Percentiles rank a stretch among this genome's conserved stretches.
Evolutionary conservation across 2,329 filamentous ascomycete species (phyloP).

Genomic region (Achaetomium macrosporum): DNA sequence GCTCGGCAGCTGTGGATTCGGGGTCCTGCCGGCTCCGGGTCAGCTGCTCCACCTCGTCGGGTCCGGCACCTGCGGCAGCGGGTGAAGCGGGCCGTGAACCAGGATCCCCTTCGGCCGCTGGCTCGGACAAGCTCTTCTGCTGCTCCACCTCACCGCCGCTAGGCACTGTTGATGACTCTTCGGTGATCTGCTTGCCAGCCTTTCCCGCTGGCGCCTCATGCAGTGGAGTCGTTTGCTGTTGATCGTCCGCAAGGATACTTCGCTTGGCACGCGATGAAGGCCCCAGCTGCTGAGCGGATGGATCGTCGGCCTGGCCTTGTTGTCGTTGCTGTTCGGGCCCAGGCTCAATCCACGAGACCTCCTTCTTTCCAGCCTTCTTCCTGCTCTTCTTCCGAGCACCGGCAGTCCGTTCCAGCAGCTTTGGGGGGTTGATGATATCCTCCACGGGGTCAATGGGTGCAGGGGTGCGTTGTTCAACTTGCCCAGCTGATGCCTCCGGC

Average conservation of each 20-base stretch:
- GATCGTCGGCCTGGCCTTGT: constrained; percentile 1
- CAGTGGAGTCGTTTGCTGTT: neutral
- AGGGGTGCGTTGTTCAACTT: neutral
- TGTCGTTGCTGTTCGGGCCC: constrained; percentile 9
- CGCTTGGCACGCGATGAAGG: neutral
- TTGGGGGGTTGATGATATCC: neutral
- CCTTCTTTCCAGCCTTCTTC: constrained; percentile 28
- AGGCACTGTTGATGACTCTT: constrained; percentile 2
- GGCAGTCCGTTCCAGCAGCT: neutral
- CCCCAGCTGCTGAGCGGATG: neutral
- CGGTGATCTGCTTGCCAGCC: neutral
- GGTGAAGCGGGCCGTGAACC: neutral
- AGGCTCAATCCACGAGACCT: constrained; percentile 21
- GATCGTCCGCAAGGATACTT: too few relatives aligned
- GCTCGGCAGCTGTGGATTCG: neutral
- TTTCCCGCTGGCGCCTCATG: neutral
- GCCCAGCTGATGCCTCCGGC: neutral
- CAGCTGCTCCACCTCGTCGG: neutral
- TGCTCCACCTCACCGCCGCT: constrained; percentile 13
- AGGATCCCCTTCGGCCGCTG: constrained; percentile 1
- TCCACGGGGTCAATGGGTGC: neutral
- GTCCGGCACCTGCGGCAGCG: neutral
- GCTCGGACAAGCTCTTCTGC: neutral
- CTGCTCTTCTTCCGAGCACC: constrained; percentile 21
- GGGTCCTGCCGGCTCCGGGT: neutral